These are phyloP conservation scores for Podaxis sp. DNA, from an alignment of 768 basidiomycete genomes.

Conservation along the genomic window DNA sequence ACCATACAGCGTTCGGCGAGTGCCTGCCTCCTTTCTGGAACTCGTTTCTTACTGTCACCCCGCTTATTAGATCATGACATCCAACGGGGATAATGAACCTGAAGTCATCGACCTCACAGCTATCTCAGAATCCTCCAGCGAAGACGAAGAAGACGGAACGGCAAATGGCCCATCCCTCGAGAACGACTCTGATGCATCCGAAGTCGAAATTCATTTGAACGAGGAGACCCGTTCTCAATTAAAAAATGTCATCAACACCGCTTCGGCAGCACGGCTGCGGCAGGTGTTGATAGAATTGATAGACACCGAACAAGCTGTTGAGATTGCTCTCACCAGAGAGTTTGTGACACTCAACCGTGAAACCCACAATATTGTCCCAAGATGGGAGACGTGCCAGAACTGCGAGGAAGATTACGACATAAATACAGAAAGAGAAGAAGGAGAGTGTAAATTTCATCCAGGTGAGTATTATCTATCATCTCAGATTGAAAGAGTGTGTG, in stretches of 20 bases:
- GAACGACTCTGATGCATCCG: slow-evolving; percentile 20
- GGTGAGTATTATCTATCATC: slow-evolving; percentile 31
- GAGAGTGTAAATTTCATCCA: slow-evolving; percentile 50
- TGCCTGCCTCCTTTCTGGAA: not conserved
- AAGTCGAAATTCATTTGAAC: slow-evolving; percentile 36
- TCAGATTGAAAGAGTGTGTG: not conserved
- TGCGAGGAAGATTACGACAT: slow-evolving; percentile 49
- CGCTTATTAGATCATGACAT: slow-evolving; percentile 23
- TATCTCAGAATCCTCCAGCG: slow-evolving; percentile 32
- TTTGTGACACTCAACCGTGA: slow-evolving; percentile 38
- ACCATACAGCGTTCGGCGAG: too few species aligned
- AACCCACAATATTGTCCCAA: slow-evolving; percentile 33
- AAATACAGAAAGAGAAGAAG: slow-evolving; percentile 31
- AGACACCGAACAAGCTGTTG: slow-evolving; percentile 37
- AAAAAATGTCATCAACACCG: slow-evolving; percentile 37
- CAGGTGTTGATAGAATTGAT: slow-evolving; percentile 36
- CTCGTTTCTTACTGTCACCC: slow-evolving; percentile 4
- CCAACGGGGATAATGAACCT: slow-evolving; percentile 20
- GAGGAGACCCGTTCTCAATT: slow-evolving; percentile 40
- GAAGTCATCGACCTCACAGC: slow-evolving; percentile 47
- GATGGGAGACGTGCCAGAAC: slow-evolving; percentile 46
- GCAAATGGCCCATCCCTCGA: slow-evolving; percentile 21
- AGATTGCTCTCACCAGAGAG: slow-evolving; percentile 40
- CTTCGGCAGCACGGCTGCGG: slow-evolving; percentile 44
- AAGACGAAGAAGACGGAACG: slow-evolving; percentile 21